phyloP scores from a whole-genome alignment of 768 basidiomycete species.

The Boletales sp. region DNA sequence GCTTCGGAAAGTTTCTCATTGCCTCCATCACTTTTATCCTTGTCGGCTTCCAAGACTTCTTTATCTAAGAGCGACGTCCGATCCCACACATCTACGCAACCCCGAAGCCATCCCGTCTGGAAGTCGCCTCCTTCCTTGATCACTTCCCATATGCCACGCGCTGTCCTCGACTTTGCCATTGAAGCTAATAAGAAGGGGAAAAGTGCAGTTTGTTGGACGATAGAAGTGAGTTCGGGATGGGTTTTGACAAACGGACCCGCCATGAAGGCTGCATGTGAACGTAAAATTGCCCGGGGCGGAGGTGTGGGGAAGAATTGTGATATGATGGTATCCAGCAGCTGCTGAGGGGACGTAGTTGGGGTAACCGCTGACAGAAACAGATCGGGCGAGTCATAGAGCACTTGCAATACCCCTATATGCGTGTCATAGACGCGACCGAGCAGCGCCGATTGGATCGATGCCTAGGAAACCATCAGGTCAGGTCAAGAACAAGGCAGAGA shows the following conservation, averaged over 20 bases:
- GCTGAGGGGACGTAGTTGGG: conserved; percentile 15
- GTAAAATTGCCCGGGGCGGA: conserved; percentile 50
- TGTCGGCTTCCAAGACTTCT: conserved; percentile 27
- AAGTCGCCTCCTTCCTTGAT: conserved; percentile 38
- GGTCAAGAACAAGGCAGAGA: background rate
- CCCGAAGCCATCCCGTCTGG: conserved; percentile 43
- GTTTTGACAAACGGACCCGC: conserved; percentile 38
- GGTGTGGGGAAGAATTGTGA: conserved; percentile 34
- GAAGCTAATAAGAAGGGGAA: conserved; percentile 76
- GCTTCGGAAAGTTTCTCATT: conserved; percentile 45
- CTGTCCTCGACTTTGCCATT: conserved; percentile 64
- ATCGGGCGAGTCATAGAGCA: conserved; percentile 56
- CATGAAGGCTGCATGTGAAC: conserved; percentile 57
- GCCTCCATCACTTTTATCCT: conserved; percentile 29
- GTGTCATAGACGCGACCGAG: conserved; percentile 68
- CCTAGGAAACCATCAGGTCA: conserved; percentile 32
- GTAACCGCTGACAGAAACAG: conserved; percentile 38
- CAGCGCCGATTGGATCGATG: conserved; percentile 59
- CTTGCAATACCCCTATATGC: conserved; percentile 55
- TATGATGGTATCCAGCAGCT: conserved; percentile 20
- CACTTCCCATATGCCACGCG: conserved; percentile 69
- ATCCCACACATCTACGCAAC: conserved; percentile 47
- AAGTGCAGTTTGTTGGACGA: conserved; percentile 50
- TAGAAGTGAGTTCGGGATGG: conserved; percentile 25
- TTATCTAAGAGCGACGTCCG: conserved; percentile 23